phyloP scores from a whole-genome alignment of 2,329 filamentous ascomycete species.

The Fusarium oligoseptatum region DNA sequence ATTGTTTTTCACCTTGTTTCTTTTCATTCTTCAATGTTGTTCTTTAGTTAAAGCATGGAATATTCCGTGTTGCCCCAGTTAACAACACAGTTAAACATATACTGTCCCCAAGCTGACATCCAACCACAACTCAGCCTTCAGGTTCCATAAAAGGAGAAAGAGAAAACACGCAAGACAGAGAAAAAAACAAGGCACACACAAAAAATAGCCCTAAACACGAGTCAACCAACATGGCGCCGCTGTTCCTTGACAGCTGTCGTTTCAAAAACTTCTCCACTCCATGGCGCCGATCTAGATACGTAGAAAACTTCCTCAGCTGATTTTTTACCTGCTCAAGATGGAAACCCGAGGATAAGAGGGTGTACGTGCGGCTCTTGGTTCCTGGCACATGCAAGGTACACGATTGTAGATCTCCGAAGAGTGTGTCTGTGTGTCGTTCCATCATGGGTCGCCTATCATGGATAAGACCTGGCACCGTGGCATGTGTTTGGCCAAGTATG shows the following conservation, averaged over 20 bases:
- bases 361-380: slow-evolving; percentile 9
- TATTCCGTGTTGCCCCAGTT: not conserved
- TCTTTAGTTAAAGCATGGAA: not conserved
- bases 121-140: not conserved
- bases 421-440: not conserved
- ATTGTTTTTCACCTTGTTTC: not conserved
- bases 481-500: not conserved
- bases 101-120: not conserved
- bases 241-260: slow-evolving; percentile 24
- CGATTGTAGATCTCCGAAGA: slow-evolving; percentile 11
- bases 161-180: not conserved
- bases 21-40: not conserved
- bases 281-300: not conserved
- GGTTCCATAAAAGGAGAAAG: slow-evolving; percentile 9
- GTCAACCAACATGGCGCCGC: slow-evolving; percentile 20
- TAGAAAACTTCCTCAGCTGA: not conserved
- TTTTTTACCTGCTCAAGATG: not conserved
- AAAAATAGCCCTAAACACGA: not conserved
- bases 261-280: slow-evolving; percentile 35
- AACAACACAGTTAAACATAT: not conserved
- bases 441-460: slow-evolving; percentile 4
- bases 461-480: not conserved
- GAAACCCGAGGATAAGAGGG: not conserved
- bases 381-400: slow-evolving; percentile 13
- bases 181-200: not conserved